Evolutionary conservation across 139 green algal species (phyloP).

Genomic region (Closterium sp.): DNA sequence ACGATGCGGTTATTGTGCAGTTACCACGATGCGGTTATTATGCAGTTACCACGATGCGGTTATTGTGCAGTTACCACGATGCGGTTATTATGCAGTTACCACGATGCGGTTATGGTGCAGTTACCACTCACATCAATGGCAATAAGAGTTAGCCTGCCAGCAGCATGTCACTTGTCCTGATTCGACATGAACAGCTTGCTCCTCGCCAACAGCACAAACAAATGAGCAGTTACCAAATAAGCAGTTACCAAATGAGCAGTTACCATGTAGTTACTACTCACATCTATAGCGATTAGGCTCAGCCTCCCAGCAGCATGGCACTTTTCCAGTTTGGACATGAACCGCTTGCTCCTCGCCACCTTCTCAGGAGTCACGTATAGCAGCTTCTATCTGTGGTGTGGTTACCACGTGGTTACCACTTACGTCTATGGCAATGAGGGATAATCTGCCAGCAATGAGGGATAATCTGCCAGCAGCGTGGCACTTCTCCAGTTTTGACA

Average conservation of each 20-base stretch:
- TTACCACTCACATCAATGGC: slow-evolving; percentile 35
- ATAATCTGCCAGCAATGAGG: no score
- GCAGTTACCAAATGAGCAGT: no score
- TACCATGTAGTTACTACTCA: neutral
- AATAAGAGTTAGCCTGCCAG: slow-evolving; percentile 27
- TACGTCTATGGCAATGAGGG: slow-evolving; percentile 43
- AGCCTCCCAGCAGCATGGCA: slow-evolving; percentile 49
- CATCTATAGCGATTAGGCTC: slow-evolving; percentile 44
- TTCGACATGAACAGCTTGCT: slow-evolving; percentile 61
- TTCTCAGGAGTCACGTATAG: slow-evolving; percentile 46
- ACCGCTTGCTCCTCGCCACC: slow-evolving; percentile 45
- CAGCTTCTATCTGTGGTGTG: slow-evolving; percentile 49
- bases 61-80: no score
- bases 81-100: no score
- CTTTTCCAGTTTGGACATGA: slow-evolving; percentile 56
- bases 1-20: no score
- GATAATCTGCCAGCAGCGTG: slow-evolving; percentile 41
- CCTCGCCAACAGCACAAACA: neutral
- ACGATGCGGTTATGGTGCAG: no score
- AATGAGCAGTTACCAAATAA: no score
- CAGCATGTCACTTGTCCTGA: slow-evolving; percentile 53
- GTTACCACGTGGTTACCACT: no score
- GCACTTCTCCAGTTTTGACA: slow-evolving; percentile 54
- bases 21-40: no score
- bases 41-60: no score